Conservation (phyloP, 306 rosid genomes). For the Boehmeria nivea region DNA sequence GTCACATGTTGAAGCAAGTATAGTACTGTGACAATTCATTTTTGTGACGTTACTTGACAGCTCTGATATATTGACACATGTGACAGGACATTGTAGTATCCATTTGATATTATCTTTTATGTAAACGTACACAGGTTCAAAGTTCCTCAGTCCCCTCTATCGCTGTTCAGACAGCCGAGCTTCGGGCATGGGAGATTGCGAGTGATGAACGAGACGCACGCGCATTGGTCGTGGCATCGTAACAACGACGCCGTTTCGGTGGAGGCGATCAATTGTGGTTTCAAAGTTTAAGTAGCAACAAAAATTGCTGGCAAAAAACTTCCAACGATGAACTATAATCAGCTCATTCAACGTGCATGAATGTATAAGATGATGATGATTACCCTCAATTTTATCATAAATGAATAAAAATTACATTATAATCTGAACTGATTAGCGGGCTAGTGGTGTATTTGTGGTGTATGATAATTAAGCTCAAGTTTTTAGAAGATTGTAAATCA, state of each 20-base stretch:
- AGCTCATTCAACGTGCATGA: too few species aligned
- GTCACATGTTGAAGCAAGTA: too few species aligned
- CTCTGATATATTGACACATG: too few species aligned
- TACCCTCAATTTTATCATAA: too few species aligned
- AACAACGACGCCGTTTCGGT: constrained; percentile 47
- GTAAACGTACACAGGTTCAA: constrained; percentile 24
- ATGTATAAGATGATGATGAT: too few species aligned
- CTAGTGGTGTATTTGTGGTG: too few species aligned
- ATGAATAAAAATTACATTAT: too few species aligned
- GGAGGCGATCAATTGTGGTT: constrained; percentile 55
- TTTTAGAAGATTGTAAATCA: too few species aligned
- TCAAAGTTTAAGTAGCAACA: constrained; percentile 32
- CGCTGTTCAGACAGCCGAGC: constrained; percentile 62
- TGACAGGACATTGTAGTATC: not conserved
- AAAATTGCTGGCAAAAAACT: constrained; percentile 3
- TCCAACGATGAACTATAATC: constrained; percentile 2
- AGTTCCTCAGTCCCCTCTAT: constrained; percentile 41
- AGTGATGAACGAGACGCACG: constrained; percentile 55
- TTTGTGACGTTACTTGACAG: too few species aligned
- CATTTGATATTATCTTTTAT: not conserved
- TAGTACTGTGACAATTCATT: too few species aligned
- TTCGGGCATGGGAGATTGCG: constrained; percentile 72
- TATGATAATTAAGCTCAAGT: too few species aligned
- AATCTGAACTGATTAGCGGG: too few species aligned
- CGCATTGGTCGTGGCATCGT: constrained; percentile 81